phyloP scores from a whole-genome alignment of 345 rosid genomes.

The Excoecaria agallocha region DNA sequence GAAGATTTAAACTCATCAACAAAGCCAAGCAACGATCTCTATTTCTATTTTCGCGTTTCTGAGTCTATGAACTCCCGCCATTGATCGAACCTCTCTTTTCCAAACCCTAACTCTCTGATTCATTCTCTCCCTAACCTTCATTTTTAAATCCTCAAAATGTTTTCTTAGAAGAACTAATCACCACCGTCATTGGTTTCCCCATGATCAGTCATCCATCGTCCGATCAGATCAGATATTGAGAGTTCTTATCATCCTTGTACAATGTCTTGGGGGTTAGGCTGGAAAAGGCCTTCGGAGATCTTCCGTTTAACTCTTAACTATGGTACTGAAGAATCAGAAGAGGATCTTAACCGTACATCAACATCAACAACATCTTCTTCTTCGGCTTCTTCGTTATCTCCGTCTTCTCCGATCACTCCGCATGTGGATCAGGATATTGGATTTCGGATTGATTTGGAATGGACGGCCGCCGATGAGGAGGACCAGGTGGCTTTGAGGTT shows the following conservation, averaged over 20 bases:
- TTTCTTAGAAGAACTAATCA: background rate
- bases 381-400: constrained; percentile 28
- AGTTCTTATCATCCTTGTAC: constrained; percentile 12
- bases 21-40: background rate
- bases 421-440: constrained; percentile 57
- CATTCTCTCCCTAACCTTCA: background rate
- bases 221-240: constrained; percentile 26
- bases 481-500: constrained; percentile 79
- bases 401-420: constrained; percentile 33
- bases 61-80: constrained; percentile 3
- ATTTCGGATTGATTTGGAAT: constrained; percentile 73
- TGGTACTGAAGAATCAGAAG: constrained; percentile 62
- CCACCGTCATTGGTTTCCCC: background rate
- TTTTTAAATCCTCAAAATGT: no score
- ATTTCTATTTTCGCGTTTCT: background rate
- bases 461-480: constrained; percentile 93
- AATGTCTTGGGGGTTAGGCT: constrained; percentile 99
- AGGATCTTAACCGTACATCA: constrained; percentile 46
- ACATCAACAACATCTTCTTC: constrained; percentile 37
- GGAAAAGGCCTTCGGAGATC: constrained; percentile 87
- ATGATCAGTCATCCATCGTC: constrained; percentile 13
- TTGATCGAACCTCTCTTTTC: background rate
- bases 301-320: constrained; percentile 71
- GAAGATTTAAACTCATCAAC: background rate
- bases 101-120: constrained; percentile 3